Base-by-base conservation (phyloP, 1,284 basidiomycete species). In the Ceratobasidium sp. region DNA sequence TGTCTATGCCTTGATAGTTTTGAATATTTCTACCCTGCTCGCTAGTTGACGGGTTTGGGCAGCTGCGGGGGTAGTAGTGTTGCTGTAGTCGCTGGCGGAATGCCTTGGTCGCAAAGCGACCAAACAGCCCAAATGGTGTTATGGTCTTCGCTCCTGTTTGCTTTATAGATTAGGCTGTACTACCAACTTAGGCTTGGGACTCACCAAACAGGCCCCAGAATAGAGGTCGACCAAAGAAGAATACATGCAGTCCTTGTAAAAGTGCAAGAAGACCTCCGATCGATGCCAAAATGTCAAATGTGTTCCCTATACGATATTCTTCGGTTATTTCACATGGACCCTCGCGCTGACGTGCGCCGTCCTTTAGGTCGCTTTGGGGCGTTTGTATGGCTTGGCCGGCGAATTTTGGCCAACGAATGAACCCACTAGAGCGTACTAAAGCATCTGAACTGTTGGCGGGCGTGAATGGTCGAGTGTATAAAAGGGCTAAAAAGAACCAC, bases 191-290 rank as follows among this genome's bases (percentile, higher is more conserved):
- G 8, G 25, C 1, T 20, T 20, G 2, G 12, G 5, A 43, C 56
- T 8, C 22, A 58, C 56, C 56, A 31, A 58, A 58, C 56, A 58
- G 31, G 8, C 56, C 56, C 56, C 56, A 58, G 56, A 58, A 58
- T 8, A 58, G 40, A 0, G 56, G 56, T 3, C 56, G 56, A 5
- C 56, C 56, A 29, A 58, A 58, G 20, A 58, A n/a, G 15, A 58
- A 58, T 4, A 58, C 45, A 32, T 58, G 56, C 32, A 47, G 22
- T 27, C 55, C 55, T 27, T 60, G 57, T 27, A 60, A 31, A 8
- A 60, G 15, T 32, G 57, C 56, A n/a, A 58, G 56, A 5, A 58
- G 56, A 29, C 56, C 56, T 27, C 56, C 56, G 25, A 58, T 58
- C 3, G 56, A 58, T 27, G 40, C 56, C 22, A 58, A 42, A 29